Evolutionary conservation across 1,284 basidiomycete species (phyloP), one percentile per base, ranked within the genome.

Genomic region (Apiotrichum sp.): DNA sequence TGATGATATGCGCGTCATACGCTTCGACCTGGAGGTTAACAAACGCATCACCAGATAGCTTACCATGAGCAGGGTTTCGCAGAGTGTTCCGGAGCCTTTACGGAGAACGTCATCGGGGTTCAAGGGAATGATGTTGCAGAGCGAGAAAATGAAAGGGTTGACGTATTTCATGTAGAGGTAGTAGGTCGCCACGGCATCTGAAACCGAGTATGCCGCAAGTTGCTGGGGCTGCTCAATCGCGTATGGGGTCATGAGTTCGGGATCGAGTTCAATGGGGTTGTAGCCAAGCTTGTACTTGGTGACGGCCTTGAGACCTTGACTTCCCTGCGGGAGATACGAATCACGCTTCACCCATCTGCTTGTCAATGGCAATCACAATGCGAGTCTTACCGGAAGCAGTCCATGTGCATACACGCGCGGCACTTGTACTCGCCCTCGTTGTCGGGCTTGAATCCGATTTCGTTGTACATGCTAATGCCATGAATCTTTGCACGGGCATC

Each of bases 141-240:
- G 80, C 32, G 95, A 98, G 79, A 99, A 99, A 68, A 98, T 93
- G 82, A 99, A 99, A 0, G 96, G 96, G 70, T 98, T 93, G 10
- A 99, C 93, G 72, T 99, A 98, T 90, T 98, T 99, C 96, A 98
- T 98, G 80, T 99, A 98, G 47, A 99, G 83, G 74, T 98, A 98
- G 75, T 99, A 98, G 1, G 96, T 98, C 29, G 96, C 96, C 4
- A 98, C 96, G 1, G 96, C 96, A 81, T 99, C 96, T 72, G 96
- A 99, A 33, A 99, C 96, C 65, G 96, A 98, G 77, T 99, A 99
- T 69, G 95, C 89, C 0, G 96, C 95, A 10, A 99, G 84, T 2
- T 86, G 79, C 72, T 98, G 93, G 0, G 96, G 96, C 67, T 96
- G 92, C 70, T 98, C 96, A 70, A 91, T 82, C 0, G 96, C 96